Percentiles rank a stretch among this genome's conserved stretches.
phyloP scores from a whole-genome alignment of 805 yeast genomes.

The Kodamaea kaohsiungensis region DNA sequence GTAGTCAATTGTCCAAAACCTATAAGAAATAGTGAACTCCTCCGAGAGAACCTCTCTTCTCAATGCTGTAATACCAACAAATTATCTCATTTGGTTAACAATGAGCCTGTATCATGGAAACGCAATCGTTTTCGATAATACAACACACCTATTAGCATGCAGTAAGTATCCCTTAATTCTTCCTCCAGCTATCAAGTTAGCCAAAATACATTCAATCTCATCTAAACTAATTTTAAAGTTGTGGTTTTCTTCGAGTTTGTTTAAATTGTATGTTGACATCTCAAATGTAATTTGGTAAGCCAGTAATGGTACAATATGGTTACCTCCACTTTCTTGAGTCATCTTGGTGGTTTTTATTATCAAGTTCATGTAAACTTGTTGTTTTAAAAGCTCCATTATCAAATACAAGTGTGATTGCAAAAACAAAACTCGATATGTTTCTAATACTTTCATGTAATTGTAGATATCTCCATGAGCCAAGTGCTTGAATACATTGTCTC shows the following conservation, averaged over 20 bases:
- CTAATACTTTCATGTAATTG: slow-evolving; percentile 48
- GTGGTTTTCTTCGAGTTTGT: slow-evolving; percentile 5
- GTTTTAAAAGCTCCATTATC: slow-evolving; percentile 53
- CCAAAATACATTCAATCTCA: slow-evolving; percentile 68
- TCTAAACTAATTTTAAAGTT: slow-evolving; percentile 31
- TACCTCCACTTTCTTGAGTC: slow-evolving; percentile 23
- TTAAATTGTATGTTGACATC: slow-evolving; percentile 18
- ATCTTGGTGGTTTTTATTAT: slow-evolving; percentile 39
- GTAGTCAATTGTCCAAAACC: too few relatives aligned
- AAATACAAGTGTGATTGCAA: slow-evolving; percentile 63
- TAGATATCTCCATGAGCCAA: slow-evolving; percentile 56
- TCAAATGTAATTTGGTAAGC: slow-evolving; percentile 48
- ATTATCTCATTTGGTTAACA: too few relatives aligned
- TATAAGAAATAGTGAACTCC: too few relatives aligned
- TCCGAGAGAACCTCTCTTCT: too few relatives aligned
- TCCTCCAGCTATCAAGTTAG: slow-evolving; percentile 62
- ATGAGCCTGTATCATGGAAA: slow-evolving; percentile 54
- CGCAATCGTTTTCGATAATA: slow-evolving; percentile 71
- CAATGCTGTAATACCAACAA: too few relatives aligned
- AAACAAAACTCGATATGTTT: slow-evolving; percentile 48
- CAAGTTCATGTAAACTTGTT: slow-evolving; percentile 51
- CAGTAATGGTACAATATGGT: slow-evolving; percentile 41
- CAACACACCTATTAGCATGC: slow-evolving; percentile 71
- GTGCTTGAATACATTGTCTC: slow-evolving; percentile 47
- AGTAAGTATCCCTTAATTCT: slow-evolving; percentile 79